These are phyloP conservation scores for Penicillium argentinense DNA, from an alignment of 495 filamentous ascomycete genomes.

Conservation along the genomic window DNA sequence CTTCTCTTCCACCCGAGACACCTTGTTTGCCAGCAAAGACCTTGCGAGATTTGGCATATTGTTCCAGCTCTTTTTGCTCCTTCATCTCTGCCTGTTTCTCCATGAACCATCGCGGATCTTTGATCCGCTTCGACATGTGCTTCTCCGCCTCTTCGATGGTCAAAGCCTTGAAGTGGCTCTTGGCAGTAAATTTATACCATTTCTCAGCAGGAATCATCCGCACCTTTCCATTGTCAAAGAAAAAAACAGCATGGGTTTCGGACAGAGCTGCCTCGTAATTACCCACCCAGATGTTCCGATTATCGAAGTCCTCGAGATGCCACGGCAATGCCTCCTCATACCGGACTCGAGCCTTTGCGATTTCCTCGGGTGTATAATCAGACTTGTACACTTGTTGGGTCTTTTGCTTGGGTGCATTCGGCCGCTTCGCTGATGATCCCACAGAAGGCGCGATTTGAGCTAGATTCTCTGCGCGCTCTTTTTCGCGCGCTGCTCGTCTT, in stretches of 20 bases:
- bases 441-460: conserved; percentile 82
- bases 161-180: conserved; percentile 77
- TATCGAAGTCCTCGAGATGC: conserved; percentile 95
- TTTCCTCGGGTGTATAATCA: conserved; percentile 79
- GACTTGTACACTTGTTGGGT: conserved; percentile 70
- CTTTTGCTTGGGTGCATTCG: conserved; percentile 61
- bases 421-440: conserved; percentile 59
- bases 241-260: conserved; percentile 71
- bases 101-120: conserved; percentile 79
- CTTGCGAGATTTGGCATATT: conserved; percentile 46
- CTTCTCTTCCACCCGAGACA: conserved; percentile 33
- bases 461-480: conserved; percentile 76
- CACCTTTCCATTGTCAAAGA: conserved; percentile 65
- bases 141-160: conserved; percentile 85
- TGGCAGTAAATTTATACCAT: conserved; percentile 88
- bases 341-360: conserved; percentile 73
- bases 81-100: conserved; percentile 53
- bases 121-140: conserved; percentile 69
- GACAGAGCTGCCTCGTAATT: conserved; percentile 84
- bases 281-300: conserved; percentile 89
- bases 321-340: conserved; percentile 96
- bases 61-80: conserved; percentile 49
- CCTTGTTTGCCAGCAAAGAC: conserved; percentile 46
- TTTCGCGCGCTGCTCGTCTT: conserved; percentile 73
- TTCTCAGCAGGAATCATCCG: conserved; percentile 89